Percentiles rank a stretch among this genome's conserved stretches.
Conservation (phyloP, 164 flowering plant genomes). For the Platanus orientalis region DNA sequence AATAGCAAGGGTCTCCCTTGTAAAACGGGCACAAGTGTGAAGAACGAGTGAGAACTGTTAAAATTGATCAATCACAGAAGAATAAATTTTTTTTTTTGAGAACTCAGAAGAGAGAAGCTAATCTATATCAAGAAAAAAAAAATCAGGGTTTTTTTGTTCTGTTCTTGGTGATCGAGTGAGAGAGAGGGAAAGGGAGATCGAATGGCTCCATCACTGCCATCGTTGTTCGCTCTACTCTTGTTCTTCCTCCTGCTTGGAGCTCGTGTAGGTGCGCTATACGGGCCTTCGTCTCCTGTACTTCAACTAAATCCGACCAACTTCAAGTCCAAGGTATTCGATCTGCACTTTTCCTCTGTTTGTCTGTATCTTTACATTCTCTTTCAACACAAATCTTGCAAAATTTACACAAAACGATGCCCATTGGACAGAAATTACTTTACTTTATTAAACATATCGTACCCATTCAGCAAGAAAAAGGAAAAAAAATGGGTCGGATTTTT, state of each 20-base stretch:
- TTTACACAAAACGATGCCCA: not conserved
- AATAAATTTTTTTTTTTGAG: too few species aligned
- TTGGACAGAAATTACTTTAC: not conserved
- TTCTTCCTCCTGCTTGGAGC: conserved; percentile 13
- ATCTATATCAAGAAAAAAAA: too few species aligned
- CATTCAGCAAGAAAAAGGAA: not conserved
- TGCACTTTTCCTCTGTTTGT: not conserved
- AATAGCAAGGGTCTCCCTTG: too few species aligned
- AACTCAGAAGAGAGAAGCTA: conserved; percentile 1
- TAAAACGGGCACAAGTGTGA: too few species aligned
- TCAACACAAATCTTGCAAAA: not conserved
- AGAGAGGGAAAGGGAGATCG: conserved; percentile 12
- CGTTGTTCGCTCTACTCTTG: conserved; percentile 12
- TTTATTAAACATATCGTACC: conserved; percentile 2
- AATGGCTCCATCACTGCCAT: conserved; percentile 18
- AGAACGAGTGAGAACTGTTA: too few species aligned
- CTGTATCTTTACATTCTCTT: not conserved
- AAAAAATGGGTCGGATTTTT: too few species aligned
- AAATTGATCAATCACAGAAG: too few species aligned
- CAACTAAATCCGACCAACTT: conserved; percentile 81
- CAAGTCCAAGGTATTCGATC: conserved; percentile 73
- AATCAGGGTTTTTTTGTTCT: conserved; percentile 5
- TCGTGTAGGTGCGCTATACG: conserved; percentile 51
- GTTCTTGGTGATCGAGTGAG: not conserved
- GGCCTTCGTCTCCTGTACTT: conserved; percentile 79